Evolutionary conservation across 805 yeast genomes (phyloP), one percentile per base, ranked within the genome.

Genomic region (Candida taoyuanica): DNA sequence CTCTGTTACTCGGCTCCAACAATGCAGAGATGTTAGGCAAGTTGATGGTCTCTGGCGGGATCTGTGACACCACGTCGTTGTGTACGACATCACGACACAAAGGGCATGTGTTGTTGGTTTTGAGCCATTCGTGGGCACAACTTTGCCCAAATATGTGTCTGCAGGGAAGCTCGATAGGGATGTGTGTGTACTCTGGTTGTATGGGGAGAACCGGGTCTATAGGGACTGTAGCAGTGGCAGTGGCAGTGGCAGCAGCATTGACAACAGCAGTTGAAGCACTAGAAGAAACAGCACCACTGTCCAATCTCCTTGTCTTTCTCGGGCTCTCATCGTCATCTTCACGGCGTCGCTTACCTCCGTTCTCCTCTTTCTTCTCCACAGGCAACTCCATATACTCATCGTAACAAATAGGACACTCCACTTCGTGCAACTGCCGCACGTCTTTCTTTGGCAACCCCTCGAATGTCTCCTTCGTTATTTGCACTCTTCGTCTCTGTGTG

Each of bases 101-200:
- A 0, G 98, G 98, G 58, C 98, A 89, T 3, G 48, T 38, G 32
- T 33, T 38, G 17, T 42, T 37, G 7, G 40, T 24, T n/a, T 5
- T 73, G 35, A 91, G 73, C 98, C 98, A 91, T 50, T 82, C 85
- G 41, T 69, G 74, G 17, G 88, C 65, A 64, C 98, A 91, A n/a
- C 76, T 73, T 44, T 79, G 71, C 6, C 98, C 98, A 66, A 93
- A 91, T 0, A 78, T 56, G 55, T 91, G 98, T 7, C 78, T 78
- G 59, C 98, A 91, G 0, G 95, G 93, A 73, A 91, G 68, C 41
- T 72, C 65, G 1, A 84, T 68, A 0, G 96, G 83, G 4, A 70
- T 59, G 57, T 93, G 97, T 6, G 56, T 52, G 47, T 64, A 71
- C n/a, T 44, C 49, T 7, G 24, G 32, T 33, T 34, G 20, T 37